A percentile compares a stretch with the other conserved stretches of the same genome.
phyloP scores from a whole-genome alignment of 257 asterid species.

The Lycium ferocissimum region DNA sequence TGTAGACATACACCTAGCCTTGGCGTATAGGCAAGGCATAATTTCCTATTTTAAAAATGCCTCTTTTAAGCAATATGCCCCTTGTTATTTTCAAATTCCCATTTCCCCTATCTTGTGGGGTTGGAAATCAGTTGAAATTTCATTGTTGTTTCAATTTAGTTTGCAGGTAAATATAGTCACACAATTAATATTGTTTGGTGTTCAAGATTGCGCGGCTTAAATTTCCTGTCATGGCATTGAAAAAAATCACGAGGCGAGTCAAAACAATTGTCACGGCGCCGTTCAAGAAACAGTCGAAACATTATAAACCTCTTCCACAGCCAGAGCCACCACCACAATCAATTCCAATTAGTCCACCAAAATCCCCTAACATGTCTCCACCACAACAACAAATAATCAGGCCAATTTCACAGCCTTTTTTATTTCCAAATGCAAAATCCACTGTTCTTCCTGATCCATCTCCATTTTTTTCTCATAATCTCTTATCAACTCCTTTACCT shows the following conservation, averaged over 20 bases:
- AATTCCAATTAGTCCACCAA: constrained; percentile 35
- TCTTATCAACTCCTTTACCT: constrained; percentile 69
- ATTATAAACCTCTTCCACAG: constrained; percentile 31
- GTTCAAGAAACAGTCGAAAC: constrained; percentile 41
- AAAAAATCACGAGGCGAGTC: constrained; percentile 49
- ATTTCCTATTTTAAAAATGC: not conserved
- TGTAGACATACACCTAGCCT: not conserved
- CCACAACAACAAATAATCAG: constrained; percentile 32
- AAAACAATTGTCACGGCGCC: constrained; percentile 49
- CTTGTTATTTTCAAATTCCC: not conserved
- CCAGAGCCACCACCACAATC: constrained; percentile 28
- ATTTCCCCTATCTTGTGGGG: not conserved
- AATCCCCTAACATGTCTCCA: constrained; percentile 45
- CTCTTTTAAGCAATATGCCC: not conserved
- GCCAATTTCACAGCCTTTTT: constrained; percentile 49
- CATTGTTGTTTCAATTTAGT: not conserved
- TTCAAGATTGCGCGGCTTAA: constrained; percentile 13
- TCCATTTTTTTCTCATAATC: constrained; percentile 59
- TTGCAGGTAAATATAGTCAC: too few species aligned
- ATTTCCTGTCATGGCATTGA: constrained; percentile 31
- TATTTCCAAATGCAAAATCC: constrained; percentile 66
- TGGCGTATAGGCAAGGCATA: not conserved
- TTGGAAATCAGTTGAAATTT: not conserved
- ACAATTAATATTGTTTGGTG: not conserved
- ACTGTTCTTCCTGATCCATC: constrained; percentile 78